Base-by-base conservation (phyloP, 148 eudicot genomes). In the Pharnaceum exiguum region DNA sequence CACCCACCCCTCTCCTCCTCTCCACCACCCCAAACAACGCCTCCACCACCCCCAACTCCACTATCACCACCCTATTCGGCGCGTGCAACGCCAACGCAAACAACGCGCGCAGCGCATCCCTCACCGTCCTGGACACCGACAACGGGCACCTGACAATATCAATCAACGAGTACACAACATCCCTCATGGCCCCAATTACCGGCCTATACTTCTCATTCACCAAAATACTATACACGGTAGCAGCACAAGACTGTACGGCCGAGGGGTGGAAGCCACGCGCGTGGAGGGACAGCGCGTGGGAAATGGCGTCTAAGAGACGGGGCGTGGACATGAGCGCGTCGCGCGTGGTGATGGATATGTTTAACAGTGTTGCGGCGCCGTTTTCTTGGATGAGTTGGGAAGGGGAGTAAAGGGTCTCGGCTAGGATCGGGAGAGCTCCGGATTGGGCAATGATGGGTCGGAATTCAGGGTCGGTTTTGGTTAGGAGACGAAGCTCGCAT, bases 361-460 rank as follows among this genome's bases (percentile, higher is more conserved):
- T 91, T 10, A 84, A 72, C 31, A 91, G 78, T 0, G 87, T 67
- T 0, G 97, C 97, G 12, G 96, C 76, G 15, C 89, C 88, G 77
- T 79, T 81, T 7, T 85, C 96, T 15, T 93, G 96, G 2, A 73
- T 42, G 22, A 76, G 16, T 0, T 61, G 25, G 7, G 77, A 29
- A 2, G 77, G 32, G 3, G 99, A 85, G 62, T 81, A 85, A 1
- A 93, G 88, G 24, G 73, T 58, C 22, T 93, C 99, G 1, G 96
- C 58, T 10, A 93, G 66, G 55, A 67, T 62, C 0, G 90, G 80
- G 49, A 85, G 61, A 10, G 91, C 96, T 22, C 82, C 86, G 11
- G 79, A 65, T 21, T 74, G 69, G 39, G 86, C 80, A 33, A 93
- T 76, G 3, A 89, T 24, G 16, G 81, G 78, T 27, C 99, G 78